Evolutionary conservation across 805 yeast genomes (phyloP).

Genomic region (Kodamaea restingae): DNA sequence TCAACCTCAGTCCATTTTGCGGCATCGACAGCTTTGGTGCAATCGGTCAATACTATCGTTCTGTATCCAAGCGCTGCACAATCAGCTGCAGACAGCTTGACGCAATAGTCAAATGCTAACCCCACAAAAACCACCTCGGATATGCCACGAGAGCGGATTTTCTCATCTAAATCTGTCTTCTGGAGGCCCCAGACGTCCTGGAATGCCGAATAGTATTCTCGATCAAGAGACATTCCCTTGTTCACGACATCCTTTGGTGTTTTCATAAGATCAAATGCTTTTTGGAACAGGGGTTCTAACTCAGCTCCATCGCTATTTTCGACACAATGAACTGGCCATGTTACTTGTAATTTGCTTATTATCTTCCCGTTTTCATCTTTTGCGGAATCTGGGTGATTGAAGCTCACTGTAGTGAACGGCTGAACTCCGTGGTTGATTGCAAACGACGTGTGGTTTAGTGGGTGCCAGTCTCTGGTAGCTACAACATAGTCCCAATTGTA

Average conservation of each 20-base stretch:
- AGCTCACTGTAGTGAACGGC: slow-evolving; percentile 50
- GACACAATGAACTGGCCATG: slow-evolving; percentile 94
- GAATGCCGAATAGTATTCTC: slow-evolving; percentile 89
- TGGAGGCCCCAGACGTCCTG: slow-evolving; percentile 72
- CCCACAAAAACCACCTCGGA: slow-evolving; percentile 73
- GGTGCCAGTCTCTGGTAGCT: slow-evolving; percentile 89
- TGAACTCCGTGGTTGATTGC: slow-evolving; percentile 57
- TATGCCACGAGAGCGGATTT: slow-evolving; percentile 45
- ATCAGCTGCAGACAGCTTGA: slow-evolving; percentile 70
- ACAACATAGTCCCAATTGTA: slow-evolving; percentile 56
- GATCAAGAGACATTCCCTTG: slow-evolving; percentile 67
- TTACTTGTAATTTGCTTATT: slow-evolving; percentile 36
- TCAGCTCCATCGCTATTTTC: slow-evolving; percentile 66
- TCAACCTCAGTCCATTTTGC: slow-evolving; percentile 27
- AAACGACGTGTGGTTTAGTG: slow-evolving; percentile 72
- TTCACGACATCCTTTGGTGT: slow-evolving; percentile 43
- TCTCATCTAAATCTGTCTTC: slow-evolving; percentile 57
- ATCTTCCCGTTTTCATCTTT: slow-evolving; percentile 23
- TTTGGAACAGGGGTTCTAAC: slow-evolving; percentile 49
- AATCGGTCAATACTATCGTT: slow-evolving; percentile 56
- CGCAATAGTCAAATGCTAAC: slow-evolving; percentile 84
- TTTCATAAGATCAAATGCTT: slow-evolving; percentile 26
- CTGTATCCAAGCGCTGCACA: slow-evolving; percentile 57
- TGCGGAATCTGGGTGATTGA: slow-evolving; percentile 46
- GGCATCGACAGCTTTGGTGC: slow-evolving; percentile 53